These are phyloP conservation scores for Penicillium brasilianum DNA, from an alignment of 2,329 filamentous ascomycete genomes.

Conservation along the genomic window DNA sequence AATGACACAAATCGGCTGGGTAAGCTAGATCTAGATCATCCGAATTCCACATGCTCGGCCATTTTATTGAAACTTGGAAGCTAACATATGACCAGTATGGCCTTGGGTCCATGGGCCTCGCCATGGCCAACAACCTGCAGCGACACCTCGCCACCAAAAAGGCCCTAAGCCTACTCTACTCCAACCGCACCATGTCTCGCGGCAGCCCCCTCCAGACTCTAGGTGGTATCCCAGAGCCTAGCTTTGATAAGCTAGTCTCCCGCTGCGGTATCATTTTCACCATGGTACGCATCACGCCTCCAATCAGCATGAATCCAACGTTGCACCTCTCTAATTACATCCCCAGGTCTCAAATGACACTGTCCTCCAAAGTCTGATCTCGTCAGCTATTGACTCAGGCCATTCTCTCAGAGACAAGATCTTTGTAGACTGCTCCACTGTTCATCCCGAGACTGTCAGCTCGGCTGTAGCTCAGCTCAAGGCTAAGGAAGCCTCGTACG, in stretches of 20 bases:
- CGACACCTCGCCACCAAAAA: slow-evolving; percentile 43
- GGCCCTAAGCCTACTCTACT: slow-evolving; percentile 42
- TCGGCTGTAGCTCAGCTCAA: slow-evolving; percentile 40
- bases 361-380: slow-evolving; percentile 41
- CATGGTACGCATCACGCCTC: slow-evolving; percentile 34
- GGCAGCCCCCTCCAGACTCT: slow-evolving; percentile 44
- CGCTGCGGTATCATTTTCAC: slow-evolving; percentile 49
- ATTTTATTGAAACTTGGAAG: background rate
- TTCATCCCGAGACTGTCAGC: slow-evolving; percentile 72
- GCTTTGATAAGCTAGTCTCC: slow-evolving; percentile 41
- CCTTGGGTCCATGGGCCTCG: slow-evolving; percentile 53
- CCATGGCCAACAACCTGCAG: slow-evolving; percentile 52
- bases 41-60: background rate
- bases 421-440: slow-evolving; percentile 84
- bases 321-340: slow-evolving; percentile 17
- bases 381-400: slow-evolving; percentile 32
- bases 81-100: slow-evolving; percentile 39
- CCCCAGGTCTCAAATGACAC: slow-evolving; percentile 48
- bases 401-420: slow-evolving; percentile 69
- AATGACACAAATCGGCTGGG: slow-evolving; percentile 46
- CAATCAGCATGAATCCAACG: background rate
- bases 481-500: slow-evolving; percentile 43
- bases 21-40: slow-evolving; percentile 19
- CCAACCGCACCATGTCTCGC: slow-evolving; percentile 49
- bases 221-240: slow-evolving; percentile 40